Evolutionary conservation across 1,284 basidiomycete genomes (phyloP).

Genomic region (Leccinum fallax): DNA sequence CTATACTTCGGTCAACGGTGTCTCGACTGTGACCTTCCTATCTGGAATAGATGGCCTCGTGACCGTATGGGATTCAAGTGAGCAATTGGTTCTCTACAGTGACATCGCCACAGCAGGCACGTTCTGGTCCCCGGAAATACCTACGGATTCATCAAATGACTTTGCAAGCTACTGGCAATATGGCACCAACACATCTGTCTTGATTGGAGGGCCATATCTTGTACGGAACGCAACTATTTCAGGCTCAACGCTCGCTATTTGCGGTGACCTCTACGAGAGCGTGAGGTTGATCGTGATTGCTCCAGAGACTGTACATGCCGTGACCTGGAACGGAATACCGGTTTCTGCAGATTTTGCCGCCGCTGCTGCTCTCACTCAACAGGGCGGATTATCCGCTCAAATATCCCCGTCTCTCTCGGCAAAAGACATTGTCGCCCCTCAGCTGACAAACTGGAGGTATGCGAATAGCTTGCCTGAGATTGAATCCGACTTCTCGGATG

Average conservation of each 20-base stretch:
- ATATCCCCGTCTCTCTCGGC: slow-evolving; percentile 21
- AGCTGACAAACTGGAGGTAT: slow-evolving; percentile 66
- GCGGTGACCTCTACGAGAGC: slow-evolving; percentile 49
- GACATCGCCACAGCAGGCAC: slow-evolving; percentile 63
- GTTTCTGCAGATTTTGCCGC: slow-evolving; percentile 42
- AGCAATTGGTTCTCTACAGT: slow-evolving; percentile 66
- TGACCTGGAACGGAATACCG: slow-evolving; percentile 71
- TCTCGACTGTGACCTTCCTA: slow-evolving; percentile 50
- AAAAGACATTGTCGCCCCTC: slow-evolving; percentile 34
- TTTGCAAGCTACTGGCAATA: slow-evolving; percentile 52
- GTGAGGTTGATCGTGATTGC: slow-evolving; percentile 49
- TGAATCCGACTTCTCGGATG: slow-evolving; percentile 55
- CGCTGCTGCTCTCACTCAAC: slow-evolving; percentile 29
- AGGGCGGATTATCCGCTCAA: slow-evolving; percentile 43
- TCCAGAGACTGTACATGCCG: slow-evolving; percentile 45
- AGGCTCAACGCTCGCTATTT: slow-evolving; percentile 43
- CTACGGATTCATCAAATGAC: slow-evolving; percentile 23
- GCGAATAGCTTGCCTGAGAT: slow-evolving; percentile 74
- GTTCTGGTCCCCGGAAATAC: slow-evolving; percentile 55
- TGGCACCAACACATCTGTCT: slow-evolving; percentile 52
- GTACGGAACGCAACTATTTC: slow-evolving; percentile 52
- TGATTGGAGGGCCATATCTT: slow-evolving; percentile 58
- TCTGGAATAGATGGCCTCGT: slow-evolving; percentile 59
- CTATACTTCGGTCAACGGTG: slow-evolving; percentile 27
- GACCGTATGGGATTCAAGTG: slow-evolving; percentile 64